Conservation (phyloP, 768 basidiomycete species). For the Russula sp. region DNA sequence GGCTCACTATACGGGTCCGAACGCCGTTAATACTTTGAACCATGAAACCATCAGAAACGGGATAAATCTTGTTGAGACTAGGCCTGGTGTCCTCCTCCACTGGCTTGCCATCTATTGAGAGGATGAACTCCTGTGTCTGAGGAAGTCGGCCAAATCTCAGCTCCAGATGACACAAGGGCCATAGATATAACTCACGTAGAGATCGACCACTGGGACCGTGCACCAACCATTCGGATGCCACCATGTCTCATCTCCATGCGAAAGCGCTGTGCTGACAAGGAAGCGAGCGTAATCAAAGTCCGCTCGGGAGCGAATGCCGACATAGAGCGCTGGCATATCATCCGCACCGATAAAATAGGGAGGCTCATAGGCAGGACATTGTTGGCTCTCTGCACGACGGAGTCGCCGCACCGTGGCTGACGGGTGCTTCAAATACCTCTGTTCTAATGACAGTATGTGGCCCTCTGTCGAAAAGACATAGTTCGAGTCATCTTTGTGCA, state of each 20-base stretch:
- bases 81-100: conserved; percentile 67
- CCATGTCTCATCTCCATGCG: conserved; percentile 41
- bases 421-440: conserved; percentile 44
- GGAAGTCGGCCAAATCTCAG: conserved; percentile 6
- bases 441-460: conserved; percentile 68
- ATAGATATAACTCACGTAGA: conserved; percentile 47
- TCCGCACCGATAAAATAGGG: conserved; percentile 30
- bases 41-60: conserved; percentile 61
- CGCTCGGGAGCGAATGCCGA: conserved; percentile 60
- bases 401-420: conserved; percentile 53
- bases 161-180: not conserved
- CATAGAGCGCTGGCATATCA: conserved; percentile 42
- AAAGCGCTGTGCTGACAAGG: conserved; percentile 49
- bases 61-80: conserved; percentile 52
- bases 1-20: conserved; percentile 66
- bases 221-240: conserved; percentile 77
- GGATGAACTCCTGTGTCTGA: conserved; percentile 77
- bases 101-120: conserved; percentile 50
- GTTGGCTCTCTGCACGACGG: conserved; percentile 56
- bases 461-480: conserved; percentile 96
- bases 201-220: conserved; percentile 54
- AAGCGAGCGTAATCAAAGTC: conserved; percentile 79
- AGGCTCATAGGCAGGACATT: conserved; percentile 67
- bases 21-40: conserved; percentile 75
- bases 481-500: conserved; percentile 73